Evolutionary conservation across 2,329 filamentous ascomycete species (phyloP), one percentile per base, ranked within the genome.

Genomic region (Arachnomyces sp.): DNA sequence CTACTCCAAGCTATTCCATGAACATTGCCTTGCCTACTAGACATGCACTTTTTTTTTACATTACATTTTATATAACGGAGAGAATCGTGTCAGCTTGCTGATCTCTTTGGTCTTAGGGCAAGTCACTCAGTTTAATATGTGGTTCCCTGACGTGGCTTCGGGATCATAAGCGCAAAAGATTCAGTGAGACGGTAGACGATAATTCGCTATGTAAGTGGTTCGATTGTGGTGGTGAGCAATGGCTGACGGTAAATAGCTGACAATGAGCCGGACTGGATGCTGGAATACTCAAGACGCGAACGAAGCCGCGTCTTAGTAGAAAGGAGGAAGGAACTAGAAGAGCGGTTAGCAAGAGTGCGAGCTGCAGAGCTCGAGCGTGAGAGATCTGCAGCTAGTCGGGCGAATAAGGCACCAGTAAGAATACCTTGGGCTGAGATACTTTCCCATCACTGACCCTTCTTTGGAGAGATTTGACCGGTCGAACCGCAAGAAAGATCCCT

Each of bases 61-160:
- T 9, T 9, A 25, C 5, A 25, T 25, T 9, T 25, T 25, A 8
- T 30, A n/a, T 11, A 6, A 32, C 28, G 13, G 25, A 25, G 9
- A 25, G 21, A 5, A 25, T 5, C 9, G 9, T 5, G 9, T 9
- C 21, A 25, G 9, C 21, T 25, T 25, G 21, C 21, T 25, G 21
- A 25, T 9, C 21, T 25, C 21, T 25, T 25, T 9, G 5, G 21
- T 8, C 30, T 13, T 47, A 84, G 72, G 89, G 89, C 33, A 95
- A 95, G 73, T 95, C 89, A 1, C 65, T 95, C 33, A 95, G 89
- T 49, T 72, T 95, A 18, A 92, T 95, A 47, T 95, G 89, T 57
- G 84, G 83, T 31, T 82, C 88, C 4, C 62, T 95, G 53, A 94
- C 88, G 2, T 95, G 89, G 89, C 71, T 95, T n/a, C 81, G 89